phyloP scores from a whole-genome alignment of 1,284 basidiomycete genomes.

The Entoloma clypeatum region DNA sequence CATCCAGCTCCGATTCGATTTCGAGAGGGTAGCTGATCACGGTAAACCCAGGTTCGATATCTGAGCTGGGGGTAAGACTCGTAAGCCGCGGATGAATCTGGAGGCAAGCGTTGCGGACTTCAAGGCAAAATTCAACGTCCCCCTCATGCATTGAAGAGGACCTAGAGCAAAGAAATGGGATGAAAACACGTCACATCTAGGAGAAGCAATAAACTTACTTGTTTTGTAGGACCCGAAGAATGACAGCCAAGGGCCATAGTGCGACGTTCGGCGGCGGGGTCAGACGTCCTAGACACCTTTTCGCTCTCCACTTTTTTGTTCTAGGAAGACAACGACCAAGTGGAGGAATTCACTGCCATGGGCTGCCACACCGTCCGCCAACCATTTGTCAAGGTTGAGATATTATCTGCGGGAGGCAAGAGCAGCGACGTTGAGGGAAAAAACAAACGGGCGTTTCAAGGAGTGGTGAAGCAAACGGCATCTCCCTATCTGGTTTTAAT shows the following conservation, averaged over 20 bases:
- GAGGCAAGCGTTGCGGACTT: slow-evolving; percentile 90
- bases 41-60: slow-evolving; percentile 88
- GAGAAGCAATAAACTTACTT: slow-evolving; percentile 56
- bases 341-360: slow-evolving; percentile 87
- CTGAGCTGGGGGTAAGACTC: slow-evolving; percentile 87
- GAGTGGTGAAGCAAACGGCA: slow-evolving; percentile 83
- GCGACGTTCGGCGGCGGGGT: no score
- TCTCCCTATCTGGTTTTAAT: no score
- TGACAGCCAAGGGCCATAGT: slow-evolving; percentile 86
- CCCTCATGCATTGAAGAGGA: slow-evolving; percentile 64
- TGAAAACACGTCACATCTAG: slow-evolving; percentile 8
- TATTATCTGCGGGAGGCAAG: slow-evolving; percentile 92
- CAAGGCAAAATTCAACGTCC: slow-evolving; percentile 87
- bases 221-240: slow-evolving; percentile 82
- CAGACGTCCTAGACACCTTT: no score
- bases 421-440: slow-evolving; percentile 90
- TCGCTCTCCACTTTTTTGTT: no score
- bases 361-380: slow-evolving; percentile 79
- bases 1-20: slow-evolving; percentile 88
- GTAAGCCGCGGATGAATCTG: slow-evolving; percentile 97
- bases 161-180: slow-evolving; percentile 32
- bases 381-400: slow-evolving; percentile 95
- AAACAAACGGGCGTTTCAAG: slow-evolving; percentile 78
- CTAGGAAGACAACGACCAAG: slow-evolving; percentile 84
- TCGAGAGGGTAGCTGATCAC: slow-evolving; percentile 90